Evolutionary conservation across 257 asterid species (phyloP), one percentile per base, ranked within the genome.

Genomic region (Craterostigma plantagineum): DNA sequence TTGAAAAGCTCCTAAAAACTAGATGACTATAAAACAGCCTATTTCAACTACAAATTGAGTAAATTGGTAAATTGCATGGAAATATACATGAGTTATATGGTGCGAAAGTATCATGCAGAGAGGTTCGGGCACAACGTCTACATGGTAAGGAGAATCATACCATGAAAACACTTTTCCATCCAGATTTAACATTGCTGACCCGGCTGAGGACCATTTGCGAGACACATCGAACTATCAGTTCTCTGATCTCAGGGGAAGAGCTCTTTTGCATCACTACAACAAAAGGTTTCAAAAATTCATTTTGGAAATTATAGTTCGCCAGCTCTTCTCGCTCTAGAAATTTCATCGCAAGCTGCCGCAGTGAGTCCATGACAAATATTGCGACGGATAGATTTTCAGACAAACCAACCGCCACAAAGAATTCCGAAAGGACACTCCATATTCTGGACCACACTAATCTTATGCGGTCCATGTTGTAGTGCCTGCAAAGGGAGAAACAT

Each of bases 131-230:
- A n/a, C n/a, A n/a, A n/a, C n/a, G n/a, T n/a, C n/a, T n/a, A n/a
- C n/a, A n/a, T n/a, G n/a, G n/a, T n/a, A n/a, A n/a, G n/a, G n/a
- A n/a, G 35, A 54, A 35, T 39, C 27, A 71, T 76, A 90, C 98
- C 98, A 66, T 72, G 72, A 90, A 90, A 51, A 90, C 98, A 56
- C 98, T 90, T 81, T 83, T 90, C 98, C 98, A 90, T 53, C 98
- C 95, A 51, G 98, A 90, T 70, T 90, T 90, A 59, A 90, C 75
- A 60, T 90, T 75, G 55, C 55, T 77, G 75, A 90, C 95, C 59
- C 98, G 86, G 65, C 93, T 83, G 56, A 90, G 81, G 55, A 90
- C 98, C 98, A 90, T 90, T 62, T 90, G 98, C 3, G 98, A 90
- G 66, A 90, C 73, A 47, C 98, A 90, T 46, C 98, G 91, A 60